A percentile compares a stretch with the other conserved stretches of the same genome.
Evolutionary conservation across 1,284 basidiomycete genomes (phyloP).

Genomic region (Stereum hirsutum): DNA sequence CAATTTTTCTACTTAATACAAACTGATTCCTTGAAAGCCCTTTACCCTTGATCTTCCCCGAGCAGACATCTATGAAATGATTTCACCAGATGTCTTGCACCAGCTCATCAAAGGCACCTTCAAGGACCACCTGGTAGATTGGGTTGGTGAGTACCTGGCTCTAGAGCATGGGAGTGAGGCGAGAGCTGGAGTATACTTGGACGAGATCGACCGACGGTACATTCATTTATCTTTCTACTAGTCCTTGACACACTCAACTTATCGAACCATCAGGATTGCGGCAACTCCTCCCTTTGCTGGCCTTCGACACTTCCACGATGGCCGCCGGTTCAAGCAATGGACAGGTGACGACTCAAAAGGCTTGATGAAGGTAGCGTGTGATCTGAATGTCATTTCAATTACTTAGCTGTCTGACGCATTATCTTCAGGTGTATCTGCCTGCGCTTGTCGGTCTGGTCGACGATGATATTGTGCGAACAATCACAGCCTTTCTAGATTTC

Average conservation of each 20-base stretch:
- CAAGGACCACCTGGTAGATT: background rate
- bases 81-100: background rate
- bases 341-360: constrained; percentile 3
- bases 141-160: background rate
- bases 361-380: constrained; percentile 2
- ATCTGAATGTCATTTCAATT: background rate
- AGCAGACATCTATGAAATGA: background rate
- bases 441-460: constrained; percentile 1
- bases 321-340: constrained; percentile 2
- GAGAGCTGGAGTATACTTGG: background rate
- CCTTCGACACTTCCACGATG: constrained; percentile 3
- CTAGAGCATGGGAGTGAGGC: background rate
- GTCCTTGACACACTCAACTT: background rate
- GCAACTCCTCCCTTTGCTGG: background rate
- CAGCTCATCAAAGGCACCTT: background rate
- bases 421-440: constrained; percentile 2
- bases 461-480: background rate
- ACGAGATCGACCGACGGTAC: background rate
- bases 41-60: background rate
- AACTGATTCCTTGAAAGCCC: background rate
- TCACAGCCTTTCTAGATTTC: constrained; percentile 2
- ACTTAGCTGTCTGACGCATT: background rate
- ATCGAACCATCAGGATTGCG: background rate
- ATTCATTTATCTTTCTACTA: background rate
- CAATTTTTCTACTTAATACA: background rate